These are phyloP conservation scores for Aspergillus proliferans DNA, from an alignment of 2,329 filamentous ascomycete genomes.

Conservation along the genomic window DNA sequence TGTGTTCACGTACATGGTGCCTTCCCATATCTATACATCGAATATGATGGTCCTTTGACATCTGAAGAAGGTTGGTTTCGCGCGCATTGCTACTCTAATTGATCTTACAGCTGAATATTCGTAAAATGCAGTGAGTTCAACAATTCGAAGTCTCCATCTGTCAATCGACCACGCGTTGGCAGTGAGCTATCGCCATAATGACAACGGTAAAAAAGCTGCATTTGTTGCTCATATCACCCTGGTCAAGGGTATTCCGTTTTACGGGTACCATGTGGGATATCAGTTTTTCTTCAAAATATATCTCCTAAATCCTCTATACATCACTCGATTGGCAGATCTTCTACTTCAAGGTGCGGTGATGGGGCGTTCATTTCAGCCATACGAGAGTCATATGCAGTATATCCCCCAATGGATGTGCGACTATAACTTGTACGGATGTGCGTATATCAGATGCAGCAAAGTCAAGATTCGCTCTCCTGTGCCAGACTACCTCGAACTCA, in stretches of 20 bases:
- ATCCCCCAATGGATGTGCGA: slow-evolving; percentile 96
- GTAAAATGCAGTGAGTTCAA: slow-evolving; percentile 56
- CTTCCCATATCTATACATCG: slow-evolving; percentile 91
- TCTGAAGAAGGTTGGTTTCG: slow-evolving; percentile 57
- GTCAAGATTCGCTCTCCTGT: slow-evolving; percentile 70
- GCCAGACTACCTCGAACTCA: slow-evolving; percentile 61
- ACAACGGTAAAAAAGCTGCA: slow-evolving; percentile 59
- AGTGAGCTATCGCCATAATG: slow-evolving; percentile 73
- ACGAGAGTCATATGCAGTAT: slow-evolving; percentile 89
- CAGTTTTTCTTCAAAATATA: slow-evolving; percentile 91
- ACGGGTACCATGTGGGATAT: slow-evolving; percentile 91
- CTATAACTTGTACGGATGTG: slow-evolving; percentile 94
- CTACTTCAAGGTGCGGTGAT: slow-evolving; percentile 82
- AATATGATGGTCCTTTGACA: slow-evolving; percentile 66
- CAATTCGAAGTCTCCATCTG: slow-evolving; percentile 70
- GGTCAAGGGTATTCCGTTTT: slow-evolving; percentile 91
- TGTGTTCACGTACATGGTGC: slow-evolving; percentile 94
- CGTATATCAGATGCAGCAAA: slow-evolving; percentile 68
- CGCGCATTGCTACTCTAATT: neutral
- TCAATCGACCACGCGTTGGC: slow-evolving; percentile 89
- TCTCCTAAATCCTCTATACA: slow-evolving; percentile 77
- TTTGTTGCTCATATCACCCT: slow-evolving; percentile 88
- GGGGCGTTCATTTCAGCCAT: slow-evolving; percentile 78
- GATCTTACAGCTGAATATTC: slow-evolving; percentile 6
- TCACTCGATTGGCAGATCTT: slow-evolving; percentile 81